Evolutionary conservation across 345 rosid species (phyloP).

Genomic region (Linum trigynum): DNA sequence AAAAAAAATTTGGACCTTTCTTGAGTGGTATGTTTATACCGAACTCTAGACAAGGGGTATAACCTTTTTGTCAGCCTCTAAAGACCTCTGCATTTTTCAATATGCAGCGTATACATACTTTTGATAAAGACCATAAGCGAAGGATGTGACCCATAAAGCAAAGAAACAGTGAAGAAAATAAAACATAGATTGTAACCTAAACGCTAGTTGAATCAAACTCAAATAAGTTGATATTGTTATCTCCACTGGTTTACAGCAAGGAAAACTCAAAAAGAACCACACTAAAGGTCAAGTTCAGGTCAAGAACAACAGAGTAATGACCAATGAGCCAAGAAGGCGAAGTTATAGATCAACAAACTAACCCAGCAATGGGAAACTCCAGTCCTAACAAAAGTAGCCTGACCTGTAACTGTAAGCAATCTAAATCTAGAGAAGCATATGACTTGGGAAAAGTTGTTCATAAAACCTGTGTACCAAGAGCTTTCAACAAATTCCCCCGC

Average conservation of each 20-base stretch:
- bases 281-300: background rate
- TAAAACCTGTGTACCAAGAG: conserved; percentile 87
- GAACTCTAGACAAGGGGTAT: background rate
- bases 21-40: background rate
- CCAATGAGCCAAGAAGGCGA: background rate
- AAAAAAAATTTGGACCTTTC: background rate
- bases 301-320: background rate
- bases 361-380: background rate
- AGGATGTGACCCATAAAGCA: background rate
- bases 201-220: too few species aligned
- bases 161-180: background rate
- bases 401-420: background rate
- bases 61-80: background rate
- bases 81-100: background rate
- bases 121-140: too few species aligned
- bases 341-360: background rate
- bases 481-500: conserved; percentile 66
- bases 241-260: background rate
- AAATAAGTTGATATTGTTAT: background rate
- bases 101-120: too few species aligned
- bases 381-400: background rate
- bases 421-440: background rate
- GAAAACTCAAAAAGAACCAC: background rate
- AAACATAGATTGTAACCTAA: background rate
- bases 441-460: background rate